Conservation (phyloP, 2,329 filamentous ascomycete genomes). For the Ophiostoma sp. region DNA sequence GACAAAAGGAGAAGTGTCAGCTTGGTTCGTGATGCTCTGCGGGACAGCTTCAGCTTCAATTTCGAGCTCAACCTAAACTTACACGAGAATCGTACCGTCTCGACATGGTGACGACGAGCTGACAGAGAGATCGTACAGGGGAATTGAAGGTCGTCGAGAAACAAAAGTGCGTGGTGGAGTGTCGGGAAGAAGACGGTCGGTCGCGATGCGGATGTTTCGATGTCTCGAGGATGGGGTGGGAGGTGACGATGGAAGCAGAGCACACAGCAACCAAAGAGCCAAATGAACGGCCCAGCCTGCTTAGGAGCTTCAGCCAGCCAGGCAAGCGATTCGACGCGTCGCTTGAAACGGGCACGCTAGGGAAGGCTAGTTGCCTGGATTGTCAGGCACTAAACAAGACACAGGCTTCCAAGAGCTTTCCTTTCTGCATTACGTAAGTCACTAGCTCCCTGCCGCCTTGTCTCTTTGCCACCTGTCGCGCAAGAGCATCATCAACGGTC, state of each 20-base stretch:
- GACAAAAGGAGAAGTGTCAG: slow-evolving; percentile 4
- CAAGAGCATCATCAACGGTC: not conserved
- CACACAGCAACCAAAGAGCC: slow-evolving; percentile 19
- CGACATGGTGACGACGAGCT: slow-evolving; percentile 63
- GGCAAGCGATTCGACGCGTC: slow-evolving; percentile 39
- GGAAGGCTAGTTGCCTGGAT: not conserved
- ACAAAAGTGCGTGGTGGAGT: not conserved
- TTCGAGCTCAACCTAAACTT: slow-evolving; percentile 42
- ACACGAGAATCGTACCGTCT: slow-evolving; percentile 97
- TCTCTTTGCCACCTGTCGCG: slow-evolving; percentile 9
- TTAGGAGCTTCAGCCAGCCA: slow-evolving; percentile 48
- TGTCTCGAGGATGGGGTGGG: not conserved
- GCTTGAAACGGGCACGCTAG: slow-evolving; percentile 21
- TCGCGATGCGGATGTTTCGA: not conserved
- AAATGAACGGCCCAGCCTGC: slow-evolving; percentile 25
- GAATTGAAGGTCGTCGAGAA: not conserved
- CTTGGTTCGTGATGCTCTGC: not conserved
- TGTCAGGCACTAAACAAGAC: not conserved
- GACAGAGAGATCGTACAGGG: not conserved
- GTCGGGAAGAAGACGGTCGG: not conserved
- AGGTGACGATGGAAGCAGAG: slow-evolving; percentile 6
- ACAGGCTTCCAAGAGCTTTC: not conserved
- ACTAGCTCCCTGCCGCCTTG: not conserved
- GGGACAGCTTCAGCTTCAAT: slow-evolving; percentile 16
- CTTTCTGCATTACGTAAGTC: not conserved